Evolutionary conservation across 116 monocot species (phyloP).

Genomic region (Phalaenopsis hybrid): DNA sequence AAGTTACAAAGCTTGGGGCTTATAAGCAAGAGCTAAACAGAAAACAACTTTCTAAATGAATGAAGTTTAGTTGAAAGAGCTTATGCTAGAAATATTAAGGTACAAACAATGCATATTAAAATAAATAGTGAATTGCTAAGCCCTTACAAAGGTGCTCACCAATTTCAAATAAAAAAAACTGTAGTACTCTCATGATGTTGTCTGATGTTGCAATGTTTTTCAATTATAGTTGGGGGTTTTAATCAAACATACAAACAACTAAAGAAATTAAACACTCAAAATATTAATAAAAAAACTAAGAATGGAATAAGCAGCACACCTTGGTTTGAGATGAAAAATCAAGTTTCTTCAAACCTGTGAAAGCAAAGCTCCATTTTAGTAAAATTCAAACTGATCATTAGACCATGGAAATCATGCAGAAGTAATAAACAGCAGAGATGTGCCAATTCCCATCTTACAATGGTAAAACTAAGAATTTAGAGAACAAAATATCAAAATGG

Average conservation of each 20-base stretch:
- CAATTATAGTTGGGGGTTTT: conserved; percentile 17
- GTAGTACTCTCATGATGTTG: conserved; percentile 11
- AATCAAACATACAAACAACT: not conserved
- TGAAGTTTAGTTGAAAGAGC: too few species aligned
- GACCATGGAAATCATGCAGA: not conserved
- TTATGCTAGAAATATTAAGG: too few species aligned
- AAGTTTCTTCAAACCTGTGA: conserved; percentile 42
- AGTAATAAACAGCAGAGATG: not conserved
- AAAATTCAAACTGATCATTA: not conserved
- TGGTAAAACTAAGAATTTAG: not conserved
- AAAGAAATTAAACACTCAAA: too few species aligned
- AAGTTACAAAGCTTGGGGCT: too few species aligned
- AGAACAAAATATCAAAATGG: not conserved
- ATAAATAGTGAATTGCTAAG: not conserved
- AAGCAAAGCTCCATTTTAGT: not conserved
- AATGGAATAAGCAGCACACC: too few species aligned
- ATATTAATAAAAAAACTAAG: too few species aligned
- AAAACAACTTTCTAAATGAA: too few species aligned
- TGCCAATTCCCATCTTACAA: not conserved
- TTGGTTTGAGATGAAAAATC: not conserved
- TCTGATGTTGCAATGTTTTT: not conserved
- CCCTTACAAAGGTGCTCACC: not conserved
- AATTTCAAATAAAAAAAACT: conserved; percentile 9
- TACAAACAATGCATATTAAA: too few species aligned
- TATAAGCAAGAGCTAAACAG: too few species aligned